Evolutionary conservation across 106 monocot species (phyloP), one percentile per base, ranked within the genome.

Genomic region (Allium fistulosum): DNA sequence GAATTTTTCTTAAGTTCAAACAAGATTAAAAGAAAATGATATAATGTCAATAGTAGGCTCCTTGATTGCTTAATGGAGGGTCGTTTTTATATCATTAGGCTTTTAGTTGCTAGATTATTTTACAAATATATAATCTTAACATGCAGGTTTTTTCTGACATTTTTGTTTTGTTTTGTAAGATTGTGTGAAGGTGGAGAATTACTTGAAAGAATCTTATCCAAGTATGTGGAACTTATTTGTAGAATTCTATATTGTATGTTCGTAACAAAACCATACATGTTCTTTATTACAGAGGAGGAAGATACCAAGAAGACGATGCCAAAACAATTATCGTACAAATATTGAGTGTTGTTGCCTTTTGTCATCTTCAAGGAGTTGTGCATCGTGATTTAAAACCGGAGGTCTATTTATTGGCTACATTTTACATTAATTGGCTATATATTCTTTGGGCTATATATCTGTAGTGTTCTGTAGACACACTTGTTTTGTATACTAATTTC

Each of bases 341-440:
- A 22, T 76, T 90, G 64, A 81, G 70, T 61, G 86, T 86, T 17
- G 86, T 90, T 79, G 76, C 90, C 62, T 90, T 85, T 76, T 90
- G 88, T 66, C 88, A 89, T 71, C 85, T 89, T 65, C 88, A 89
- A 74, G 88, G 88, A 72, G 85, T 89, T 69, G 80, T 90, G 9
- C 90, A 90, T 76, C 90, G 90, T 78, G 90, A 90, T 70, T 55
- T 86, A 75, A 86, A 90, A 73, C 90, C 90, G 61, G 90, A 90
- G 90, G 90, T 90, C 49, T 86, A 81, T 51, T 68, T 76, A 48
- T 73, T 46, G 17, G 14, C 46, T 58, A 53, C 53, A 59, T 69
- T 13, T 46, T 37, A 28, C 37, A 37, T 37, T 37, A 37, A 37
- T 5, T 37, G 37, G 37, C 37, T 37, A 37, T 37, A 37, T 37